Percentiles rank a stretch among this genome's conserved stretches.
Conservation (phyloP, 2,329 filamentous ascomycete species). For the Aspergillus hiratsukae region DNA sequence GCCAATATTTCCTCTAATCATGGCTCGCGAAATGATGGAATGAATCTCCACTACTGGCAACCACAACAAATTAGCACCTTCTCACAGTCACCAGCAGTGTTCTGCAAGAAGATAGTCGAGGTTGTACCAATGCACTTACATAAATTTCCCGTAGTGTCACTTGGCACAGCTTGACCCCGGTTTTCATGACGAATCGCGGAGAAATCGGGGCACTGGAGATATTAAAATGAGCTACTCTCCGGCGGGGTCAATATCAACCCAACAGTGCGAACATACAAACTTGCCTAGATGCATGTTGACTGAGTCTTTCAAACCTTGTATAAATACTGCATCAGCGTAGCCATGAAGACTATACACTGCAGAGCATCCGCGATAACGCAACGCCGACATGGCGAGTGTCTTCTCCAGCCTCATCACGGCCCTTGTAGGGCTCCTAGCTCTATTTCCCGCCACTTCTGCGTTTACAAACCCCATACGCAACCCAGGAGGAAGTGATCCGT, state of each 20-base stretch:
- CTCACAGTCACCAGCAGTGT: no score
- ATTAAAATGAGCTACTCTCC: neutral
- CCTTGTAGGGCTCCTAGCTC: neutral
- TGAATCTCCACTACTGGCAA: neutral
- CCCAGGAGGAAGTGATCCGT: slow-evolving; percentile 50
- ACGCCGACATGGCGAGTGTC: neutral
- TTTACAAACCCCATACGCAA: slow-evolving; percentile 52
- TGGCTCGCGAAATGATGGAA: neutral
- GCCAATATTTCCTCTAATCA: neutral
- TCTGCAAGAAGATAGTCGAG: neutral
- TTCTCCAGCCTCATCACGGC: neutral
- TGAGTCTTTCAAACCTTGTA: neutral
- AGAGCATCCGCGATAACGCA: neutral
- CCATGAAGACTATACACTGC: neutral
- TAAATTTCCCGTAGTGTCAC: neutral
- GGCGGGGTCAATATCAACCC: neutral
- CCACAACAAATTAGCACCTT: neutral
- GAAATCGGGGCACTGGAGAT: neutral
- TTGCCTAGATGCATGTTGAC: neutral
- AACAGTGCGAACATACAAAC: neutral
- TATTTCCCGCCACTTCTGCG: slow-evolving; percentile 8
- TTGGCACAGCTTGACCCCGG: neutral
- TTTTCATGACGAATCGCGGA: neutral
- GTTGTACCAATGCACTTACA: neutral
- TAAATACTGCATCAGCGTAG: neutral